A percentile compares a stretch with the other conserved stretches of the same genome.
Conservation (phyloP, 2,329 filamentous ascomycete species). For the Didymella pomorum region DNA sequence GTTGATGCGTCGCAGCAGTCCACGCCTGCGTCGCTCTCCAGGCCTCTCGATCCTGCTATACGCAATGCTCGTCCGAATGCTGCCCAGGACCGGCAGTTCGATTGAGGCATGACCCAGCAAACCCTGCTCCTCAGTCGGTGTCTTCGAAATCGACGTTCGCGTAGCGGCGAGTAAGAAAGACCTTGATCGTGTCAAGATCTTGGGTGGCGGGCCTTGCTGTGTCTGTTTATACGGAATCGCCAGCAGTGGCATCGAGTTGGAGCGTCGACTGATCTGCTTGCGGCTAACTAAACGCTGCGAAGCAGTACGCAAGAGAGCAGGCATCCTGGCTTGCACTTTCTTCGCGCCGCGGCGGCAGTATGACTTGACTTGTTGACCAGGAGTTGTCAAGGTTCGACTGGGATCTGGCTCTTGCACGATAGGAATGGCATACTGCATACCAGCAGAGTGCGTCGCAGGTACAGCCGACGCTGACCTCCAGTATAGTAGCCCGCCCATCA, state of each 20-base stretch:
- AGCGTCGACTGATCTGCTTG: conserved; percentile 32
- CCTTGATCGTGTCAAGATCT: conserved; percentile 19
- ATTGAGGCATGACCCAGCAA: conserved; percentile 6
- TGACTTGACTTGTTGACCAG: conserved; percentile 32
- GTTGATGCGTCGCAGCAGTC: conserved; percentile 20
- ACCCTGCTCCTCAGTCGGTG: conserved; percentile 7
- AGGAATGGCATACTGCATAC: conserved; percentile 41
- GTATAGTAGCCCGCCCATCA: conserved; percentile 48
- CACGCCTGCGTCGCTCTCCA: conserved; percentile 30
- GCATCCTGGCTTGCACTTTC: conserved; percentile 43
- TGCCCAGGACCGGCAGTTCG: conserved; percentile 13
- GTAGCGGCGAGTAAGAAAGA: conserved; percentile 17
- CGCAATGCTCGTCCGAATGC: conserved; percentile 24
- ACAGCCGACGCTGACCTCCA: conserved; percentile 35
- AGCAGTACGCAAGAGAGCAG: conserved; percentile 32
- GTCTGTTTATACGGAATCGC: conserved; percentile 27
- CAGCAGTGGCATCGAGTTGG: conserved; percentile 38
- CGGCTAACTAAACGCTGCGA: conserved; percentile 25
- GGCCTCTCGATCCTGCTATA: conserved; percentile 24
- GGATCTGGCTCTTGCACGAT: conserved; percentile 26
- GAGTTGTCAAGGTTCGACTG: conserved; percentile 27
- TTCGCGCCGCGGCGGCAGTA: conserved; percentile 40
- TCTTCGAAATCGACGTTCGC: conserved; percentile 18
- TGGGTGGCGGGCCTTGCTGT: conserved; percentile 14
- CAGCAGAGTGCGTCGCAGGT: conserved; percentile 16